Evolutionary conservation across 306 rosid species (phyloP), one percentile per base, ranked within the genome.

Genomic region (Delonix regia): DNA sequence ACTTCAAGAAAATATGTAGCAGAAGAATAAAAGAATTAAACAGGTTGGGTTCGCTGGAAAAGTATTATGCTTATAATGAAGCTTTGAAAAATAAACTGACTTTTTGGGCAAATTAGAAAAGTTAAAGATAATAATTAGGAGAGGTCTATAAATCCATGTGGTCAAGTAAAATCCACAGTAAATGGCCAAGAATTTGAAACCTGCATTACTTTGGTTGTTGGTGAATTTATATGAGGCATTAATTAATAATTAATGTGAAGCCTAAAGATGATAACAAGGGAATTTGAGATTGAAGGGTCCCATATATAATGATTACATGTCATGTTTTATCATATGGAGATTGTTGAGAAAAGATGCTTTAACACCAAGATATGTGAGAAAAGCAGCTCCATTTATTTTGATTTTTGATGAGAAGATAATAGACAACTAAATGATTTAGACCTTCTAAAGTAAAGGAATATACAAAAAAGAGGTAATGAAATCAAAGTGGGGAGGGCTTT

Each of bases 391-490:
- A 66, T 75, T 68, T 81, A 74, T 47, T 44, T 66, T 81, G 87
- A 36, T 9, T 33, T 63, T 62, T 62, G 25, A 34, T 34, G 27
- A 64, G 63, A 75, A 38, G 73, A 75, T 74, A 85, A 66, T 79
- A 42, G 90, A 83, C 87, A 87, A 44, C 34, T 82, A 83, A 86
- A 87, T 87, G 90, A 89, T 89, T 89, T 75, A 80, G 87, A 86
- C 83, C 89, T 87, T 89, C 91, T 86, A 86, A 89, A 87, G 90
- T 70, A 84, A n/a, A 78, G 74, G 68, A 76, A 80, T 79, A 81
- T 72, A 81, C 65, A 64, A 25, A 52, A 61, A 55, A 64, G 51
- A 67, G 62, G 76, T 55, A 24, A 81, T 78, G 81, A 73, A 78
- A 75, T 15, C 70, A 68, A 19, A 33, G 14, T 55, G 73, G 67